Evolutionary conservation across 163 green algal species (phyloP).

Genomic region (Scenedesmus sp.): DNA sequence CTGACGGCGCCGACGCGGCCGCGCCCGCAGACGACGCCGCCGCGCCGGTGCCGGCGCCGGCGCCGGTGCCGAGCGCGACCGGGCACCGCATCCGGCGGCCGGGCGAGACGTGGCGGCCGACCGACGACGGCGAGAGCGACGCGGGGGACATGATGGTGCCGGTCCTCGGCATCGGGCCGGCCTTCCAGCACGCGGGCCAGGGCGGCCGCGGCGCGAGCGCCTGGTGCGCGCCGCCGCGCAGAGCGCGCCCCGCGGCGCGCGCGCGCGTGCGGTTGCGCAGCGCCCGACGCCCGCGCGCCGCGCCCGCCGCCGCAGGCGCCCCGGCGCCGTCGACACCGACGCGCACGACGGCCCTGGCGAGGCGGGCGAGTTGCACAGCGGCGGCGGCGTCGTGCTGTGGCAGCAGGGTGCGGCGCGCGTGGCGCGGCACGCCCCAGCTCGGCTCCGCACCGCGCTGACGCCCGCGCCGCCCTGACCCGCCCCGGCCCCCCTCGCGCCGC

Average conservation of each 20-base stretch:
- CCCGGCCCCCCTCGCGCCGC: neutral
- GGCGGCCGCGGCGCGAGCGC: neutral
- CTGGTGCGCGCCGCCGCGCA: no score
- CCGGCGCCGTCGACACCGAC: neutral
- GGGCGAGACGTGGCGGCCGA: conserved; percentile 13
- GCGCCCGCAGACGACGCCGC: neutral
- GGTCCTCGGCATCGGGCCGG: conserved; percentile 36
- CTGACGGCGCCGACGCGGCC: neutral
- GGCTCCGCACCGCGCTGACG: no score
- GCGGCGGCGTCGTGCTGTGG: conserved; percentile 41
- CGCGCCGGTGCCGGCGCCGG: neutral
- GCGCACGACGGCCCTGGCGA: neutral
- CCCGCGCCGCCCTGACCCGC: no score
- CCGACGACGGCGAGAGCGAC: neutral
- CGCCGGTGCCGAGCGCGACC: neutral
- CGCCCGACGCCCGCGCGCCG: no score
- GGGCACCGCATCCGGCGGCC: neutral
- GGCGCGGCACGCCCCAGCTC: neutral
- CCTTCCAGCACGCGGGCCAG: conserved; percentile 6
- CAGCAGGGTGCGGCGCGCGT: conserved; percentile 13
- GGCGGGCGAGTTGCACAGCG: conserved; percentile 31
- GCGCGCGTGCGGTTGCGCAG: no score
- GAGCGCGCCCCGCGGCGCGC: no score
- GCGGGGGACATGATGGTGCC: conserved; percentile 32
- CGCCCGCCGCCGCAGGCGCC: neutral